Evolutionary conservation across 257 asterid species (phyloP), one percentile per base, ranked within the genome.

Genomic region (Solanum sparsipilum): DNA sequence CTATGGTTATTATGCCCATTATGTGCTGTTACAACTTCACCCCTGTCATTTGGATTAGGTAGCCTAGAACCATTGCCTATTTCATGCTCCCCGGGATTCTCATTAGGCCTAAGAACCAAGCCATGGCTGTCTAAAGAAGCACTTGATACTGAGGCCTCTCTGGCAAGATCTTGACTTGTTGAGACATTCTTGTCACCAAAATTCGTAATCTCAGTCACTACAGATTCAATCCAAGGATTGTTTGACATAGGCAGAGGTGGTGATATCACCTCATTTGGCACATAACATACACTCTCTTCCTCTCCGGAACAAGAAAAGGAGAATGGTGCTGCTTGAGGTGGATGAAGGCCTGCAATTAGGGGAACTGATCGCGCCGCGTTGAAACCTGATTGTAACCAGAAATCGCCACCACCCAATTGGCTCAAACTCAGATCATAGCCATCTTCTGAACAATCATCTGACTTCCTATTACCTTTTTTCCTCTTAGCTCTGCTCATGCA

Each of bases 221-320:
- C 90, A 35, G 98, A 95, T 58, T 92, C 98, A 52, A 95, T 91
- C 99, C 98, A 95, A 4, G 98, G 98, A 78, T 93, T 93, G 79
- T 90, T 90, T 5, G 98, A 92, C 85, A 94, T 74, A 1, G 98
- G 98, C 58, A 90, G 87, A 48, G 94, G 95, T 0, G 91, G 96
- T 10, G 90, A 87, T 36, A 90, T 88, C 67, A 85, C 84, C 5
- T 88, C 91, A 4, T 92, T 87, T 0, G 98, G 95, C 36, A 91
- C 89, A 88, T 90, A 94, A 72, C 93, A 93, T 89, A 89, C 92
- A 29, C 92, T 88, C 39, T 92, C 95, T 46, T 93, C 98, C 34
- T 95, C 98, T 5, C 94, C 93, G 1, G 98, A 90, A 89, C 98
- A 93, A 15, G 98, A 87, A 84, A 94, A 86, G 75, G 94, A 91